Conservation (phyloP, 805 yeast species). For the Spathaspora sp. region DNA sequence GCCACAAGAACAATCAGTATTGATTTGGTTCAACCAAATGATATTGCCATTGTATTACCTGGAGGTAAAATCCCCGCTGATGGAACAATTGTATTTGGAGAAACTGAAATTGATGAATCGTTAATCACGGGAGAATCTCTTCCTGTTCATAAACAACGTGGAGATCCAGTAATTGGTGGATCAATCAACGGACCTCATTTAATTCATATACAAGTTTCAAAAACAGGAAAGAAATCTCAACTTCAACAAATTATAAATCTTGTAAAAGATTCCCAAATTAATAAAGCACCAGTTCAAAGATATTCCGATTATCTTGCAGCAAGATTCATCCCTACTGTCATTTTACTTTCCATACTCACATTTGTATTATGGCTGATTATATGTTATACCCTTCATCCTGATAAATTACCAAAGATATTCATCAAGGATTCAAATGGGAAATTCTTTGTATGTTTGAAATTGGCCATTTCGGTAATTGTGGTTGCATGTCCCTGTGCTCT, state of each 20-base stretch:
- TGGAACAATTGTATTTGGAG: constrained; percentile 75
- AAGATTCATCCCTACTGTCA: constrained; percentile 74
- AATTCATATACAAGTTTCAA: constrained; percentile 62
- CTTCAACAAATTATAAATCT: constrained; percentile 81
- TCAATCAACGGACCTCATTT: constrained; percentile 80
- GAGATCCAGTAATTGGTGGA: constrained; percentile 79
- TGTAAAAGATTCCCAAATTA: constrained; percentile 85
- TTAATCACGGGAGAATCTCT: constrained; percentile 87
- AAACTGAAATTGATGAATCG: constrained; percentile 84
- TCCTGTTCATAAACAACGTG: constrained; percentile 62
- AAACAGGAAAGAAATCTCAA: constrained; percentile 80
- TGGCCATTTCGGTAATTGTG: constrained; percentile 88
- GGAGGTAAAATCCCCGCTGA: constrained; percentile 92
- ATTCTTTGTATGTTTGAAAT: constrained; percentile 64
- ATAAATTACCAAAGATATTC: constrained; percentile 46
- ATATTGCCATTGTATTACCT: constrained; percentile 73
- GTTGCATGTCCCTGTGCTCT: constrained; percentile 99
- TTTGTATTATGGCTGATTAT: constrained; percentile 44
- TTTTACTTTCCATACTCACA: constrained; percentile 60
- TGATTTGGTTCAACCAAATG: constrained; percentile 74
- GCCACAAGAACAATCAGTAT: constrained; percentile 54
- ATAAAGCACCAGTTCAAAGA: constrained; percentile 87
- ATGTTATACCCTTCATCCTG: constrained; percentile 18
- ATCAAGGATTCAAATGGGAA: constrained; percentile 46
- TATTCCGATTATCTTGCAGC: constrained; percentile 85